Evolutionary conservation across 495 filamentous ascomycete genomes (phyloP).

Genomic region (Oleoguttula mirabilis): DNA sequence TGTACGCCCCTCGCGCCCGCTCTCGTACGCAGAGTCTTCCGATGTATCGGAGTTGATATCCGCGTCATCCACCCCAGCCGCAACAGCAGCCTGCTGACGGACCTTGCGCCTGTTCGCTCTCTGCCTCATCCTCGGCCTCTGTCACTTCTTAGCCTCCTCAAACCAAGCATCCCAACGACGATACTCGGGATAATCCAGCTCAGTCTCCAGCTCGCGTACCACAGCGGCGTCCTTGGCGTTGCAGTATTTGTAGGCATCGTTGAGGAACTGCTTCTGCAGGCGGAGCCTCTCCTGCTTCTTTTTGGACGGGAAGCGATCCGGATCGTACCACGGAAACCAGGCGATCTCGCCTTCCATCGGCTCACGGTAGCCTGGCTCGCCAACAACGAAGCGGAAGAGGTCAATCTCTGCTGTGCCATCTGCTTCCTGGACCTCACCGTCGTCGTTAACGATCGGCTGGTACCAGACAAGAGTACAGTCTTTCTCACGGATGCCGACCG

Average conservation of each 20-base stretch:
- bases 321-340: constrained; percentile 4
- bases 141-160: constrained; percentile 4
- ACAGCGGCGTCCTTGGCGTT: neutral
- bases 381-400: neutral
- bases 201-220: neutral
- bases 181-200: neutral
- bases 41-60: too few species aligned
- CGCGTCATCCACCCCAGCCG: neutral
- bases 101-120: neutral
- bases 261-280: constrained; percentile 1
- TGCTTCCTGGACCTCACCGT: neutral
- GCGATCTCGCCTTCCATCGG: constrained; percentile 2
- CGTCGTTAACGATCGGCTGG: constrained; percentile 4
- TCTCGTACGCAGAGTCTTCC: neutral
- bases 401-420: neutral
- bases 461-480: constrained; percentile 2
- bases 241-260: neutral
- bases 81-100: neutral
- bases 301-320: neutral
- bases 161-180: neutral
- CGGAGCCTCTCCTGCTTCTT: neutral
- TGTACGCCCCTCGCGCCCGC: neutral
- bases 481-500: neutral
- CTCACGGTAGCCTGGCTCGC: neutral
- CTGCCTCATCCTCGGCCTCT: neutral